phyloP scores from a whole-genome alignment of 352 stramenopile species.

The Globisporangium paddicum region DNA sequence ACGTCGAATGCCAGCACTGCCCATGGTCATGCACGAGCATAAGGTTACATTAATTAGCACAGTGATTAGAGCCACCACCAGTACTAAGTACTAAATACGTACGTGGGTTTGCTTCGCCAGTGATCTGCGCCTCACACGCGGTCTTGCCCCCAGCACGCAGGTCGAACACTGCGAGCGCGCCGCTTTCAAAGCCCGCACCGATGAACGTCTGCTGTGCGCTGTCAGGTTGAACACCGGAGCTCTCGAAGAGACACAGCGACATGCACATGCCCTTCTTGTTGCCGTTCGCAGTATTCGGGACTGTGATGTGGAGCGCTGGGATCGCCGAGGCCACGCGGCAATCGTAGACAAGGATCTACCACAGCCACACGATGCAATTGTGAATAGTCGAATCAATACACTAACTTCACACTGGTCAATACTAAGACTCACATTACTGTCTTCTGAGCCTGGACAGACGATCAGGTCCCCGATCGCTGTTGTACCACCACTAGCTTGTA shows the following conservation, averaged over 20 bases:
- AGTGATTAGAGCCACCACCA: neutral
- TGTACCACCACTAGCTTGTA: neutral
- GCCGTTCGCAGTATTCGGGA: constrained; percentile 13
- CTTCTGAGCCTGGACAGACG: constrained; percentile 40
- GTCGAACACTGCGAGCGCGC: constrained; percentile 62
- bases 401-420: neutral
- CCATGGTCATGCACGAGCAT: neutral
- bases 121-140: constrained; percentile 44
- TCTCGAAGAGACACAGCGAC: constrained; percentile 29
- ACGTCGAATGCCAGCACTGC: constrained; percentile 73
- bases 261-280: constrained; percentile 40
- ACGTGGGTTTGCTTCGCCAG: constrained; percentile 44
- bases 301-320: constrained; percentile 27
- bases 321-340: constrained; percentile 19
- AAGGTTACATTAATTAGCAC: neutral
- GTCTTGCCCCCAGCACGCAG: constrained; percentile 44
- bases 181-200: constrained; percentile 64
- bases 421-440: constrained; percentile 7
- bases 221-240: neutral
- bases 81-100: constrained; percentile 14
- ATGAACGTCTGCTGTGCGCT: constrained; percentile 30
- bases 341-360: constrained; percentile 47
- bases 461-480: constrained; percentile 23
- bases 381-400: neutral
- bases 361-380: neutral